Evolutionary conservation across 2,329 filamentous ascomycete genomes (phyloP).

Genomic region (Ciborinia camelliae): DNA sequence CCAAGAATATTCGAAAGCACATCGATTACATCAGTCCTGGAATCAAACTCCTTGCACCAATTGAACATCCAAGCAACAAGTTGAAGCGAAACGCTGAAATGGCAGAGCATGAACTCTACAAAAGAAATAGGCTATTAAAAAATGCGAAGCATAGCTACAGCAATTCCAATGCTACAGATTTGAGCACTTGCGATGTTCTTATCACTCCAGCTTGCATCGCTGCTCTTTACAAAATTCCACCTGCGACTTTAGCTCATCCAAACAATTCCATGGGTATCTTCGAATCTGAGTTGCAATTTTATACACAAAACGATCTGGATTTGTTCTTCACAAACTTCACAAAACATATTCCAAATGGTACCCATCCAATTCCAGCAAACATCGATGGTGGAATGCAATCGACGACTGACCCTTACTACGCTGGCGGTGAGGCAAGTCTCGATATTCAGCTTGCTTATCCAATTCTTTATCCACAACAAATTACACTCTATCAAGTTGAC

Average conservation of each 20-base stretch:
- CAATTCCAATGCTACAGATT: slow-evolving; percentile 44
- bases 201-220: slow-evolving; percentile 33
- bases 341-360: slow-evolving; percentile 34
- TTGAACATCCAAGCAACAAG: slow-evolving; percentile 36
- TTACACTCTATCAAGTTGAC: slow-evolving; percentile 42
- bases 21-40: slow-evolving; percentile 51
- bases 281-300: slow-evolving; percentile 40
- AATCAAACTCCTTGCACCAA: slow-evolving; percentile 42
- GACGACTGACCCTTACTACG: slow-evolving; percentile 29
- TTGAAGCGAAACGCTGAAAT: slow-evolving; percentile 17
- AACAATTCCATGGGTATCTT: slow-evolving; percentile 41
- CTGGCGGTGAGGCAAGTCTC: slow-evolving; percentile 38
- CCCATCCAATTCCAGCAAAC: slow-evolving; percentile 35
- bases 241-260: slow-evolving; percentile 19
- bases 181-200: slow-evolving; percentile 33
- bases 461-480: slow-evolving; percentile 41
- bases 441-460: slow-evolving; percentile 40
- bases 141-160: not conserved
- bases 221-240: slow-evolving; percentile 39
- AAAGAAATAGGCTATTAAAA: slow-evolving; percentile 15
- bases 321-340: slow-evolving; percentile 37
- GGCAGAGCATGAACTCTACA: not conserved
- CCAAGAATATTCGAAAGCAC: slow-evolving; percentile 46
- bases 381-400: slow-evolving; percentile 41
- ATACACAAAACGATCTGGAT: slow-evolving; percentile 40